Percentiles rank a stretch among this genome's conserved stretches.
Conservation (phyloP, 805 yeast species). For the Yarrowia sp. region DNA sequence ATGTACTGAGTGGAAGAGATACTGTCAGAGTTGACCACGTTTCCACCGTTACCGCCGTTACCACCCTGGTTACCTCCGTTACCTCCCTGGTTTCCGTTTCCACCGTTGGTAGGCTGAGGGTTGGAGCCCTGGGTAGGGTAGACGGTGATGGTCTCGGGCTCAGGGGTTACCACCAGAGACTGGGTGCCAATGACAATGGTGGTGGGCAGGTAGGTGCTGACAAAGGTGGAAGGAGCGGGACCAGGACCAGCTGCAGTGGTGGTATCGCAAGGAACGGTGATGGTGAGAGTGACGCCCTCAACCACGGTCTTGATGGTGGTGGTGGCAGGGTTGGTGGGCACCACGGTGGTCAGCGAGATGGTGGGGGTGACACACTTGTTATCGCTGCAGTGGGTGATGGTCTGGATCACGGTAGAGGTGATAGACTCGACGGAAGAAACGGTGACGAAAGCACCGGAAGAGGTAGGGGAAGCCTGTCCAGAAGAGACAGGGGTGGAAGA, state of each 20-base stretch:
- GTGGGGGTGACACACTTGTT: conserved; percentile 33
- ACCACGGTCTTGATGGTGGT: conserved; percentile 20
- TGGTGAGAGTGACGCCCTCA: conserved; percentile 23
- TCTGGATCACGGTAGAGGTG: conserved; percentile 30
- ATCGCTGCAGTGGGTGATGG: conserved; percentile 25
- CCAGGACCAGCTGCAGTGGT: not conserved
- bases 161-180: not conserved
- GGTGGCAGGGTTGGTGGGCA: conserved; percentile 31
- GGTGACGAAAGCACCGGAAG: not conserved
- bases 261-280: conserved; percentile 36
- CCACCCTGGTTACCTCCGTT: not conserved
- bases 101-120: too few relatives aligned
- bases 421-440: conserved; percentile 1
- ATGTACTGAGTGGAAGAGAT: not conserved
- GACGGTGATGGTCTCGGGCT: not conserved
- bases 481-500: conserved; percentile 1
- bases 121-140: not conserved
- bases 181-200: not conserved
- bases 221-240: too few relatives aligned
- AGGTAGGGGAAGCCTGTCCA: not conserved
- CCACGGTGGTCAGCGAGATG: conserved; percentile 33
- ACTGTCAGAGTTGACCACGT: not conserved
- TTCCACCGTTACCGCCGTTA: not conserved
- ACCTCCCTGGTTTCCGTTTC: too few relatives aligned
- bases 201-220: not conserved